phyloP scores from a whole-genome alignment of 768 basidiomycete species.

The Collybiopsis confluens region DNA sequence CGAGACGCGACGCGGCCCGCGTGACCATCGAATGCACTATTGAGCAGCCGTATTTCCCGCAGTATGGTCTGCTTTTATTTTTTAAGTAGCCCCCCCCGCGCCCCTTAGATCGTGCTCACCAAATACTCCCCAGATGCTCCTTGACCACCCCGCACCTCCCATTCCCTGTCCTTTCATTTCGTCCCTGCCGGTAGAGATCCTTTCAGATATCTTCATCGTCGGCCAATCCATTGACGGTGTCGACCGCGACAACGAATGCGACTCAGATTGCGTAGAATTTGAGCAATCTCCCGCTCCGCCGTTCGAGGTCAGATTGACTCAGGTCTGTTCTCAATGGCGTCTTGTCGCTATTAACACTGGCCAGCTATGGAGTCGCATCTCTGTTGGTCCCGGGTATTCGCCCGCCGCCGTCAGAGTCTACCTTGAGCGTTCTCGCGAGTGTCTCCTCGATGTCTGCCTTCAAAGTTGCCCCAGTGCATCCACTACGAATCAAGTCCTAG shows the following conservation, averaged over 20 bases:
- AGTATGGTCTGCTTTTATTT: too few relatives aligned
- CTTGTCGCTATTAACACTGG: constrained; percentile 25
- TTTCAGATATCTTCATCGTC: constrained; percentile 27
- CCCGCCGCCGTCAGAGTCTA: constrained; percentile 24
- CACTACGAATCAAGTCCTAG: background rate
- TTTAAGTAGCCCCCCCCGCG: too few relatives aligned
- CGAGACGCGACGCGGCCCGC: background rate
- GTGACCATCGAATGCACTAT: background rate
- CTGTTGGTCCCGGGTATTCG: constrained; percentile 18
- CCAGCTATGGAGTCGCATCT: constrained; percentile 32
- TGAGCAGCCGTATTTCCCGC: too few relatives aligned
- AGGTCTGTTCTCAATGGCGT: constrained; percentile 36
- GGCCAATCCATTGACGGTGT: constrained; percentile 15
- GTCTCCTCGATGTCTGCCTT: constrained; percentile 29
- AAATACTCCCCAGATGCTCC: too few relatives aligned
- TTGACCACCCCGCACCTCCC: too few relatives aligned
- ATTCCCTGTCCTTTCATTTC: constrained; percentile 16
- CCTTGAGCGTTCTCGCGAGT: constrained; percentile 27
- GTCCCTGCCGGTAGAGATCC: constrained; percentile 26
- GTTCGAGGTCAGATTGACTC: constrained; percentile 36
- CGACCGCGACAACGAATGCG: constrained; percentile 5
- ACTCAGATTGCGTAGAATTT: constrained; percentile 4
- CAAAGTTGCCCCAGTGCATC: constrained; percentile 10
- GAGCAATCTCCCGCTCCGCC: constrained; percentile 7
- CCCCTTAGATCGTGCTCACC: too few relatives aligned